Evolutionary conservation across 352 stramenopile species (phyloP), one percentile per base, ranked within the genome.

Genomic region (Pythium myriotylum): DNA sequence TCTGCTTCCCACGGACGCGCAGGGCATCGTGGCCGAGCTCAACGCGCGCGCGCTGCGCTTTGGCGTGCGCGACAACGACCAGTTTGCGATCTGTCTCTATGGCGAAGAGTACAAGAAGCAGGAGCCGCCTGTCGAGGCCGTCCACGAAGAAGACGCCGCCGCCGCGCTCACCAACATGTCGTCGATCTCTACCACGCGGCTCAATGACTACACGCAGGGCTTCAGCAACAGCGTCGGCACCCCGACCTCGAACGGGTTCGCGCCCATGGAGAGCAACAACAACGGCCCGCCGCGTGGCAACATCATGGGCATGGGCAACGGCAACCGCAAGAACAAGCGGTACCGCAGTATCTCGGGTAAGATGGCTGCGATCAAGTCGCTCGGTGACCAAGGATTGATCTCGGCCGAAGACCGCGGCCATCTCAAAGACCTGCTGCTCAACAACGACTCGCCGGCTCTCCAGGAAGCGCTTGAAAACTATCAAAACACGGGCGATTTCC

Each of bases 361-460:
- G 50, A 92, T 92, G 84, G 84, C 81, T 53, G 84, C 81, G 16
- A 92, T 92, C 67, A 92, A 92, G 63, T 84, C 79, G 52, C 59
- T 92, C 3, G 73, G 79, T 3, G 81, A 91, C 57, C 88, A 89
- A 27, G 84, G 84, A 1, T 40, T 92, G 17, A 92, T 92, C 45
- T 85, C 70, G 20, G 79, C 74, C 22, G 81, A 89, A 13, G 81
- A 91, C 57, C 78, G 79, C 14, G 81, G 79, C 0, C 77, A 90
- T 41, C 26, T 92, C 43, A 92, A 92, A 54, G 84, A 91, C 68
- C 52, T 92, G 46, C 58, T 92, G 62, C 69, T 92, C 13, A 91
- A 92, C 70, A 88, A 84, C 46, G 81, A 92, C 69, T 90, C 79
- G 16, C 77, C 81, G 29, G 70, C 80, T 65, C 70, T 92, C 23